Base-by-base conservation (phyloP, 768 basidiomycete species). In the Daedaleopsis nitida region DNA sequence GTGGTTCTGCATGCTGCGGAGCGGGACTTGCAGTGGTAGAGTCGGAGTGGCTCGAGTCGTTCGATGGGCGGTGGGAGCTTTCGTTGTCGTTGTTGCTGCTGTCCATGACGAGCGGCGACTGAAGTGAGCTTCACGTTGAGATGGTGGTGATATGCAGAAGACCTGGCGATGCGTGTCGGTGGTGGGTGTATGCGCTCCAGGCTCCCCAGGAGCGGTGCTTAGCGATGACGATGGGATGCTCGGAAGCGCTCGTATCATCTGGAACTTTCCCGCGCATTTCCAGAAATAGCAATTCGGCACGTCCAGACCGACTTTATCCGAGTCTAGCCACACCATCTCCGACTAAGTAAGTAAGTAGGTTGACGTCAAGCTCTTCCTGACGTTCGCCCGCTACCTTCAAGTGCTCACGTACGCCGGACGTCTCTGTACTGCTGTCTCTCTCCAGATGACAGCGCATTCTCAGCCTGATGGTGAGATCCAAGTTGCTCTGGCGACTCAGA, bases 81-180 rank as follows among this genome's bases (percentile, higher is more conserved):
- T 50, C 44, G 59, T 60, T 45, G 21, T 61, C 53, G 35, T 61
- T 57, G 49, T 61, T 57, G 49, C 59, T 64, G 50, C 64, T 59
- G 59, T 66, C 64, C 68, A 69, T 69, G 59, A 51, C 32, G 56
- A 42, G 59, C 49, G 54, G 49, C 42, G 42, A 45, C 24, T 47
- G 27, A 32, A 7, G 27, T 32, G 27, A 32, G 27, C 27, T 32
- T 32, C 27, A 32, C 27, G 27, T 32, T 3, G 27, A 48, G 60
- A 57, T 56, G 59, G 38, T 57, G 61, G 60, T 64, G 49, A 64
- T 66, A 42, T 32, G 34, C 19, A 52, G 21, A 38, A 5, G 23
- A 44, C 24, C 35, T 12, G 7, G 21, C 13, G 34, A 13, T 44
- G 16, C 34, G 59, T 55, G 49, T 14, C n/a, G 43, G 37, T 10